These are phyloP conservation scores for Boletellus ananas DNA, from an alignment of 768 basidiomycete genomes.

Conservation along the genomic window DNA sequence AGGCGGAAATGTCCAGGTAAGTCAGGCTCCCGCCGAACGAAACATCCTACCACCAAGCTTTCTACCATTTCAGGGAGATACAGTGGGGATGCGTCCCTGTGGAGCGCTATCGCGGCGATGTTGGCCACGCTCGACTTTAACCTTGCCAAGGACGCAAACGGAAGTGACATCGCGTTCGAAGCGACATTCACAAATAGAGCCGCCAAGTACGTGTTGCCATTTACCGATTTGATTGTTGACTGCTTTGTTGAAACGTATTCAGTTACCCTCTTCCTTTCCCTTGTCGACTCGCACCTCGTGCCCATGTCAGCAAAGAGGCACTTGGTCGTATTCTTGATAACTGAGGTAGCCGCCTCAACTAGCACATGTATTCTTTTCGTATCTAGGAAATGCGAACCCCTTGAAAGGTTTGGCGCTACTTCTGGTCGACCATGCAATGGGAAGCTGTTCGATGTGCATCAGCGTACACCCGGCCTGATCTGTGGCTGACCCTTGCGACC, in stretches of 20 bases:
- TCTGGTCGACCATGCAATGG: no score
- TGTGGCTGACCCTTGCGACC: no score
- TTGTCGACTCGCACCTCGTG: not conserved
- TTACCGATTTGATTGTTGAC: not conserved
- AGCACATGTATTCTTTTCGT: no score
- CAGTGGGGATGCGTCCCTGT: not conserved
- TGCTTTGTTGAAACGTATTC: not conserved
- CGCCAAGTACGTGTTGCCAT: not conserved
- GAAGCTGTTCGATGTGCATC: no score
- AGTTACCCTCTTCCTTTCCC: not conserved
- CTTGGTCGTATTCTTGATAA: not conserved
- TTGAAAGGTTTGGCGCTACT: no score
- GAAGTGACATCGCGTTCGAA: not conserved
- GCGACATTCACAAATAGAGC: not conserved
- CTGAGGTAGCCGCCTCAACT: no score
- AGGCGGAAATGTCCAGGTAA: conserved; percentile 1
- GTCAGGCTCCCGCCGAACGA: not conserved
- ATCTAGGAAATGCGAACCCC: no score
- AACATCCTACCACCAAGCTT: no score
- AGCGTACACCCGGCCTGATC: no score
- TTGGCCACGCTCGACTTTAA: not conserved
- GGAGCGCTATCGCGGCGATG: conserved; percentile 1
- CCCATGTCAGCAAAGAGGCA: not conserved
- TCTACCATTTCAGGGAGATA: not conserved
- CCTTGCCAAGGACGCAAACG: not conserved